Evolutionary conservation across 768 basidiomycete genomes (phyloP).

Genomic region (Hebeloma cylindrosporum): DNA sequence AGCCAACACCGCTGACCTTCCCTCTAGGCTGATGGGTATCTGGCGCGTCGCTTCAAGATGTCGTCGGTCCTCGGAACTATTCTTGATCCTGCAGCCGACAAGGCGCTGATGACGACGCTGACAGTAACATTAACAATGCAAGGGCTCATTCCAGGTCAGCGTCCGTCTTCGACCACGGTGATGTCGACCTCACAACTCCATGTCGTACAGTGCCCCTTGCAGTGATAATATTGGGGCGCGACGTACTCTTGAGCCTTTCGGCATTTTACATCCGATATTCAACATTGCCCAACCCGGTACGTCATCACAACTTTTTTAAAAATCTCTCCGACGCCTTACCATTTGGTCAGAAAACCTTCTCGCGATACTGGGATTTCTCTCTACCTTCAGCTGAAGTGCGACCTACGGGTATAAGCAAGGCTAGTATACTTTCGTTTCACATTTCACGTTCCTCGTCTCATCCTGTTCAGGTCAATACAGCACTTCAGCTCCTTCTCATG

Average conservation of each 20-base stretch:
- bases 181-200: conserved; percentile 1
- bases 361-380: conserved; percentile 94
- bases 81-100: conserved; percentile 97
- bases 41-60: conserved; percentile 87
- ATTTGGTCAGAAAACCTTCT: conserved; percentile 79
- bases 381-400: conserved; percentile 94
- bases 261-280: conserved; percentile 95
- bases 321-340: not conserved
- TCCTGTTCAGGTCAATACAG: conserved; percentile 76
- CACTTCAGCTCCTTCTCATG: conserved; percentile 89
- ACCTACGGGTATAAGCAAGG: conserved; percentile 94
- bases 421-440: conserved; percentile 22
- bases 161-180: not conserved
- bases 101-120: conserved; percentile 91
- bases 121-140: conserved; percentile 84
- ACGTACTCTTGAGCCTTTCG: conserved; percentile 79
- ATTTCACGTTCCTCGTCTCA: not conserved
- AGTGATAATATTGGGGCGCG: conserved; percentile 84
- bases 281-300: conserved; percentile 81
- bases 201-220: conserved; percentile 72
- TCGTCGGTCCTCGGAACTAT: conserved; percentile 92
- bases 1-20: no score
- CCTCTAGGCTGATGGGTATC: conserved; percentile 85
- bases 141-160: conserved; percentile 77
- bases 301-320: conserved; percentile 26